These are phyloP conservation scores for Ophiostoma sp. DNA, from an alignment of 2,329 filamentous ascomycete species.

Conservation along the genomic window DNA sequence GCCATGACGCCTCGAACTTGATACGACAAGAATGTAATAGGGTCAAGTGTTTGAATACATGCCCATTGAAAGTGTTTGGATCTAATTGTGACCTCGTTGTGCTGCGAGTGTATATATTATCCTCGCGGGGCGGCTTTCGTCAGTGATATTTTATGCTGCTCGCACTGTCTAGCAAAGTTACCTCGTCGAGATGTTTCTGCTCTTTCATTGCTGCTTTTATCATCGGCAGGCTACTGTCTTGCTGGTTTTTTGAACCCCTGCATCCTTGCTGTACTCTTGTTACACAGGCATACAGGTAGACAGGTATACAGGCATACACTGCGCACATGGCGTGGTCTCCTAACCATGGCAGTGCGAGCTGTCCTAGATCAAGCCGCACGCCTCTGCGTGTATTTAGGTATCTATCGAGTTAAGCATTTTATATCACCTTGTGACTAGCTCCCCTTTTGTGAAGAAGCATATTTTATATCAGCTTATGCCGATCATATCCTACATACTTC, in stretches of 20 bases:
- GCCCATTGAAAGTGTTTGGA: neutral
- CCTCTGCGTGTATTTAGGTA: neutral
- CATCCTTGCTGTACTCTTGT: neutral
- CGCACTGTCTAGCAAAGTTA: neutral
- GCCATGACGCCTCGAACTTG: neutral
- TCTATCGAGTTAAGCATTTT: neutral
- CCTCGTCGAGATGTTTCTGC: neutral
- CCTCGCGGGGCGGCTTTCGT: neutral
- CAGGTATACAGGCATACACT: neutral
- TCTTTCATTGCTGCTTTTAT: neutral
- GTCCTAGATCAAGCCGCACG: neutral
- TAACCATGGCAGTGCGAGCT: neutral
- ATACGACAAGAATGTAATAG: neutral
- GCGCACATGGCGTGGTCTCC: neutral
- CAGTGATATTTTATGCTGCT: neutral
- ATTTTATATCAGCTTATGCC: neutral
- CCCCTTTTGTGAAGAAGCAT: neutral
- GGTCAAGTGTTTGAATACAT: neutral
- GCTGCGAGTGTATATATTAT: neutral
- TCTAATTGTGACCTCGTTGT: neutral
- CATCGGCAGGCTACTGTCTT: neutral
- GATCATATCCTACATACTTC: neutral
- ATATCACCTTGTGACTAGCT: neutral
- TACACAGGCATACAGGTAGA: neutral
- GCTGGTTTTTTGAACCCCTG: neutral